A percentile compares a stretch with the other conserved stretches of the same genome.
Conservation (phyloP, 768 basidiomycete species). For the Panellus pusillus region DNA sequence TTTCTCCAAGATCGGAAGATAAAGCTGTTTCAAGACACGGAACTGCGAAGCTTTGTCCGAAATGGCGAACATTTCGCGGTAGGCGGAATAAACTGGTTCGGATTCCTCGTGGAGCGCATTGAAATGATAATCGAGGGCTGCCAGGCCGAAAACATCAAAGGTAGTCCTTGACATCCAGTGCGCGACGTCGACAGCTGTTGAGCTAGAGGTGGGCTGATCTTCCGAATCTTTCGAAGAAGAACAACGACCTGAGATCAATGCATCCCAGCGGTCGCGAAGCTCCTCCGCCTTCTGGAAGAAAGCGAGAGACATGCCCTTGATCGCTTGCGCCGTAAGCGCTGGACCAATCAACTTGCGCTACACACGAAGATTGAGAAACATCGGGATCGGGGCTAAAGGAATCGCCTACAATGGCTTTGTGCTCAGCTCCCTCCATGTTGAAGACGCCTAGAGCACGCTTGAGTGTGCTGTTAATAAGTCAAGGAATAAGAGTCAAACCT, state of each 20-base stretch:
- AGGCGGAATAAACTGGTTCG: conserved; percentile 31
- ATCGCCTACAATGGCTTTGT: conserved; percentile 38
- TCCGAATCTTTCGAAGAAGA: neutral
- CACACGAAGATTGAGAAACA: neutral
- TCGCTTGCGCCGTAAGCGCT: conserved; percentile 47
- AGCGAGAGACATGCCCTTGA: conserved; percentile 45
- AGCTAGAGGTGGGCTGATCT: neutral
- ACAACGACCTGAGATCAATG: conserved; percentile 26
- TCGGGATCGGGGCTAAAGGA: neutral
- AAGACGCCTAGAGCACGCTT: conserved; percentile 40
- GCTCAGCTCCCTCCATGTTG: conserved; percentile 52
- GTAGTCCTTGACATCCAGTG: conserved; percentile 63
- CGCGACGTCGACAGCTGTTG: conserved; percentile 45
- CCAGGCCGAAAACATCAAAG: conserved; percentile 64
- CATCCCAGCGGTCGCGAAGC: conserved; percentile 45
- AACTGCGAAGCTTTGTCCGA: conserved; percentile 45
- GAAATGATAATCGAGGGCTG: conserved; percentile 56
- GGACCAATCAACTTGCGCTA: conserved; percentile 50
- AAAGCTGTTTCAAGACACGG: conserved; percentile 42
- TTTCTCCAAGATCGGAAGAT: conserved; percentile 45
- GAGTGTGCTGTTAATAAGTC: neutral
- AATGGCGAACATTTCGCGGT: conserved; percentile 47
- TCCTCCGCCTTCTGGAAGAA: conserved; percentile 55
- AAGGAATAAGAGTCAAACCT: conserved; percentile 31
- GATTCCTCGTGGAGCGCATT: conserved; percentile 48